These are phyloP conservation scores for Paulownia fortunei DNA, from an alignment of 257 asterid genomes.

Conservation along the genomic window DNA sequence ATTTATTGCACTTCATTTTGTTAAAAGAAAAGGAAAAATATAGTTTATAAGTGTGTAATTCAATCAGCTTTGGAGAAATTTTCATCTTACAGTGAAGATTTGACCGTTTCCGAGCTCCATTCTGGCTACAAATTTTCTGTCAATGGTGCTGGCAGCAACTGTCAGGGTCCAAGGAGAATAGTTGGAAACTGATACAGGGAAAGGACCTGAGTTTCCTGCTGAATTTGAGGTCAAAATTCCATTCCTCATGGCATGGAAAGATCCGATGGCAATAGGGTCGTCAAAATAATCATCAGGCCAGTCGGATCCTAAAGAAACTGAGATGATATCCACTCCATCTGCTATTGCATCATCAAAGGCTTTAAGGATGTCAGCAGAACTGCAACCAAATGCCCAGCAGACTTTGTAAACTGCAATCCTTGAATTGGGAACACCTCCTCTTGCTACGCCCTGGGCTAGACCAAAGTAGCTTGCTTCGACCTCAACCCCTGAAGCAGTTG, in stretches of 20 bases:
- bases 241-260: conserved; percentile 58
- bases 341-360: conserved; percentile 73
- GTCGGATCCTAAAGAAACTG: conserved; percentile 50
- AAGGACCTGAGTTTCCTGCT: conserved; percentile 58
- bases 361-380: conserved; percentile 49
- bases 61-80: too few relatives aligned
- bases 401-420: conserved; percentile 51
- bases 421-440: conserved; percentile 56
- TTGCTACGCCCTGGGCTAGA: conserved; percentile 48
- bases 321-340: conserved; percentile 62
- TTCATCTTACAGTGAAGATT: conserved; percentile 37
- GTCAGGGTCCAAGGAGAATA: conserved; percentile 56
- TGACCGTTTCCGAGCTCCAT: conserved; percentile 50
- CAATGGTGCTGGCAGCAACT: conserved; percentile 58
- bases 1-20: too few relatives aligned
- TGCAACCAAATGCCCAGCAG: conserved; percentile 45
- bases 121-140: conserved; percentile 50
- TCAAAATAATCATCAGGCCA: conserved; percentile 43
- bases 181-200: conserved; percentile 37
- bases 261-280: conserved; percentile 65
- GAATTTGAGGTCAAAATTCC: conserved; percentile 58
- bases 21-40: too few relatives aligned
- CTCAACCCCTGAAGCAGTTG: conserved; percentile 50
- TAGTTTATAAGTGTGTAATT: too few relatives aligned
- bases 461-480: conserved; percentile 46